Base-by-base conservation (phyloP, 495 filamentous ascomycete genomes). In the Neurospora pannonica region DNA sequence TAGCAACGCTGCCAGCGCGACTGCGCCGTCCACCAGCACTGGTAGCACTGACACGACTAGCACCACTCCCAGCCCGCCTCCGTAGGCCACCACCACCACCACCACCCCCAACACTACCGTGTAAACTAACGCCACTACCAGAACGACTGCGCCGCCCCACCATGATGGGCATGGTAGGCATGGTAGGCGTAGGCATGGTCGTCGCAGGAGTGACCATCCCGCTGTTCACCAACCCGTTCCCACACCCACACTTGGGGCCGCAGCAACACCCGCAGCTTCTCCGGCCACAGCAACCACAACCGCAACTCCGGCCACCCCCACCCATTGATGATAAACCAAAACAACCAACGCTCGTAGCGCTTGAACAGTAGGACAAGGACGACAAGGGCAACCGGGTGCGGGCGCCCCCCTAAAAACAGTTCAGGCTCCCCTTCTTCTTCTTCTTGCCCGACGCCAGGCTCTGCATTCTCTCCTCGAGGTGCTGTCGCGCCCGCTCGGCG, bases 391-490 rank as follows among this genome's bases (percentile, higher is more conserved):
- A 48, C 73, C 62, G 54, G 54, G 54, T 67, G n/a, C 71, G 15
- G 38, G 72, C 28, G 38, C 76, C 73, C 74, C 67, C 71, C 79
- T 92, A 99, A 84, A 99, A 99, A 87, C 96, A 99, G 85, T 97
- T 98, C 78, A 99, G 90, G 38, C 92, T 93, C 79, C 93, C 92
- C 90, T 96, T 96, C 90, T 96, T 96, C 87, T 93, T 94, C 90
- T 97, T 97, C 87, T 95, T 97, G 85, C 94, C 94, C 80, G 42
- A 46, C n/a, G 90, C 92, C 79, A 97, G 90, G n/a, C 90, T 92
- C 74, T 92, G 91, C 95, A 99, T 98, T 15, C 94, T 88, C 85
- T 97, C 93, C 83, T 99, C 96, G 5, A 98, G 87, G 78, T 97
- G 91, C 74, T 90, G 92, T 71, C 92, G 85, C 43, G 97, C 97